These are phyloP conservation scores for Neurospora sp. DNA, from an alignment of 495 filamentous ascomycete species.

Conservation along the genomic window DNA sequence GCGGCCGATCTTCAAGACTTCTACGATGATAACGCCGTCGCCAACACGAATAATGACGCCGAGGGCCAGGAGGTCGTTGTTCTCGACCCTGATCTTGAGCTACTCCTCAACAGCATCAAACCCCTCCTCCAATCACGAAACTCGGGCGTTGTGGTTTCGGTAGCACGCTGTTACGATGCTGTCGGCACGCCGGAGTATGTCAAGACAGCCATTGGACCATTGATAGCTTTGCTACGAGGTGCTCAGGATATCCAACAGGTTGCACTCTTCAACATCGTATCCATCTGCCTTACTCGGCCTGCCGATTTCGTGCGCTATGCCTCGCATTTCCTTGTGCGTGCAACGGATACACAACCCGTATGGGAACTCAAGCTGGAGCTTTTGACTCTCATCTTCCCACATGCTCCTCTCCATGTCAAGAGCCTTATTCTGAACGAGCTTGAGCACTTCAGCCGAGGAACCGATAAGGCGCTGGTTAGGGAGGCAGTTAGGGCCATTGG, in stretches of 20 bases:
- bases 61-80: conserved; percentile 48
- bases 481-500: conserved; percentile 90
- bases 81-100: conserved; percentile 73
- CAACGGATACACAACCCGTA: conserved; percentile 70
- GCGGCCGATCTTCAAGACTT: conserved; percentile 52
- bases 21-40: conserved; percentile 51
- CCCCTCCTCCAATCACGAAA: conserved; percentile 87
- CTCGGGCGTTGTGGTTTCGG: conserved; percentile 81
- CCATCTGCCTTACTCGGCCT: conserved; percentile 64
- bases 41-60: conserved; percentile 16
- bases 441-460: conserved; percentile 76
- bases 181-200: conserved; percentile 70
- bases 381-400: conserved; percentile 79
- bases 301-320: conserved; percentile 72
- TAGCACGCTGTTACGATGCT: conserved; percentile 74
- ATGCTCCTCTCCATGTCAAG: conserved; percentile 64
- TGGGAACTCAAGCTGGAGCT: conserved; percentile 88
- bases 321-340: conserved; percentile 76
- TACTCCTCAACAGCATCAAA: conserved; percentile 70
- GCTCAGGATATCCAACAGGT: conserved; percentile 80
- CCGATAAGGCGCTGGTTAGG: conserved; percentile 66
- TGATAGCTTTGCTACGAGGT: conserved; percentile 74
- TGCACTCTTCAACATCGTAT: conserved; percentile 87
- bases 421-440: conserved; percentile 83
- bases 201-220: conserved; percentile 60